Evolutionary conservation across 176 grass and related monocot species (phyloP).

Genomic region (Luzula sylvatica): DNA sequence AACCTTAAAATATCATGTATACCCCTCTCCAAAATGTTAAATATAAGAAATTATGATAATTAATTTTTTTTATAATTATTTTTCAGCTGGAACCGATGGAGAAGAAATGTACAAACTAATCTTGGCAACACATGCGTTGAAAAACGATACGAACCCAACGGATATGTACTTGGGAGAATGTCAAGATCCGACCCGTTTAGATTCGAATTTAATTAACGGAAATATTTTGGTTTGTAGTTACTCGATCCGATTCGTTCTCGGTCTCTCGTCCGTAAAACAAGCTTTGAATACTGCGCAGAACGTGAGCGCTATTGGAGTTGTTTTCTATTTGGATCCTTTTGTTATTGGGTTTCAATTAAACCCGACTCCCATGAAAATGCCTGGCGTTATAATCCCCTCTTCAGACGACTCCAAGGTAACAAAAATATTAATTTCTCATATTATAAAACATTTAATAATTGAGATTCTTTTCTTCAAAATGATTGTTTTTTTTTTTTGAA

Average conservation of each 20-base stretch:
- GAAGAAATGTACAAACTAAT: slow-evolving; percentile 72
- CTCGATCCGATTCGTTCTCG: slow-evolving; percentile 95
- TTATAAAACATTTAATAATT: neutral
- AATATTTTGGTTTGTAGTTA: slow-evolving; percentile 92
- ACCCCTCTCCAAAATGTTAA: too few relatives aligned
- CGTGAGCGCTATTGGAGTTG: slow-evolving; percentile 66
- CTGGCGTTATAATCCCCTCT: slow-evolving; percentile 94
- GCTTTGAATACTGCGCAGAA: slow-evolving; percentile 77
- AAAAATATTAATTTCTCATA: neutral
- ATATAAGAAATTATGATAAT: too few relatives aligned
- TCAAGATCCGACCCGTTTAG: slow-evolving; percentile 76
- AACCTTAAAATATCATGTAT: too few relatives aligned
- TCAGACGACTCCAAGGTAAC: slow-evolving; percentile 92
- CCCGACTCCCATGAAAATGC: slow-evolving; percentile 85
- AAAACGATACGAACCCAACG: slow-evolving; percentile 47
- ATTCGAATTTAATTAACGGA: slow-evolving; percentile 53
- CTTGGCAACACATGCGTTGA: slow-evolving; percentile 66
- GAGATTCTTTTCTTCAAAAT: neutral
- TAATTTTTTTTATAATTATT: neutral
- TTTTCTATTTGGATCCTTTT: slow-evolving; percentile 98
- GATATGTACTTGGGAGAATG: slow-evolving; percentile 76
- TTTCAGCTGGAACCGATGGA: slow-evolving; percentile 85
- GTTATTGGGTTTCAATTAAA: slow-evolving; percentile 97
- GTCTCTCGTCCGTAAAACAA: slow-evolving; percentile 93
- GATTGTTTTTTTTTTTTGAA: neutral